A percentile compares a stretch with the other conserved stretches of the same genome.
These are phyloP conservation scores for Fusarium brachygibbosum DNA, from an alignment of 2,329 filamentous ascomycete species.

Conservation along the genomic window DNA sequence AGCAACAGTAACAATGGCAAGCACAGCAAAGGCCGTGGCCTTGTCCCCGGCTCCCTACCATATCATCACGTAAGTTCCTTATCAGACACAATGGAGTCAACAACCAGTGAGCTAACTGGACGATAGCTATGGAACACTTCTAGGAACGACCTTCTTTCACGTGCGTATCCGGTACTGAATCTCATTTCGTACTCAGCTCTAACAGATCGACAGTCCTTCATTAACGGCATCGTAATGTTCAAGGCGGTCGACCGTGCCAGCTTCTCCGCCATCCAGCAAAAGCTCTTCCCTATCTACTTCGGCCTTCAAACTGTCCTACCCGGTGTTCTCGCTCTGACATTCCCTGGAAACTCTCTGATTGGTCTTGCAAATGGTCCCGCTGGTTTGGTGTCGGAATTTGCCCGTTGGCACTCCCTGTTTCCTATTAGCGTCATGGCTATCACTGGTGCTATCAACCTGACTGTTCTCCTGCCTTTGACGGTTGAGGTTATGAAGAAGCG, in stretches of 20 bases:
- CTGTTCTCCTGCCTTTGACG: constrained; percentile 80
- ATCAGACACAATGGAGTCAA: background rate
- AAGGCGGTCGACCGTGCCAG: constrained; percentile 80
- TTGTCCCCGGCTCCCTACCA: constrained; percentile 80
- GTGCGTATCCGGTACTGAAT: constrained; percentile 55
- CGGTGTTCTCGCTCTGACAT: constrained; percentile 80
- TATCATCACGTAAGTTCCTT: constrained; percentile 73
- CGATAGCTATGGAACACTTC: constrained; percentile 83
- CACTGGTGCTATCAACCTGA: constrained; percentile 78
- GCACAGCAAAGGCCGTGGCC: constrained; percentile 65
- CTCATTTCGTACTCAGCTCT: constrained; percentile 2
- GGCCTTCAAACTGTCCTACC: constrained; percentile 83
- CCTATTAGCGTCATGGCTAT: constrained; percentile 78
- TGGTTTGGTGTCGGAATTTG: constrained; percentile 71
- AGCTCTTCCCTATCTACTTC: constrained; percentile 91
- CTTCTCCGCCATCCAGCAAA: constrained; percentile 84
- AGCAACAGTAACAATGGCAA: constrained; percentile 57
- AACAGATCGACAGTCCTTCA: constrained; percentile 72
- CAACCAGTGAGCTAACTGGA: constrained; percentile 39
- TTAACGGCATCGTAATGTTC: constrained; percentile 81
- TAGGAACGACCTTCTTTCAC: constrained; percentile 90
- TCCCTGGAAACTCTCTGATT: constrained; percentile 72
- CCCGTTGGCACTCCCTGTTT: constrained; percentile 73
- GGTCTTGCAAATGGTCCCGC: constrained; percentile 63
- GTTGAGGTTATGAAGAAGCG: constrained; percentile 80